Evolutionary conservation across 345 rosid species (phyloP).

Genomic region (Raphanus raphanistrum): DNA sequence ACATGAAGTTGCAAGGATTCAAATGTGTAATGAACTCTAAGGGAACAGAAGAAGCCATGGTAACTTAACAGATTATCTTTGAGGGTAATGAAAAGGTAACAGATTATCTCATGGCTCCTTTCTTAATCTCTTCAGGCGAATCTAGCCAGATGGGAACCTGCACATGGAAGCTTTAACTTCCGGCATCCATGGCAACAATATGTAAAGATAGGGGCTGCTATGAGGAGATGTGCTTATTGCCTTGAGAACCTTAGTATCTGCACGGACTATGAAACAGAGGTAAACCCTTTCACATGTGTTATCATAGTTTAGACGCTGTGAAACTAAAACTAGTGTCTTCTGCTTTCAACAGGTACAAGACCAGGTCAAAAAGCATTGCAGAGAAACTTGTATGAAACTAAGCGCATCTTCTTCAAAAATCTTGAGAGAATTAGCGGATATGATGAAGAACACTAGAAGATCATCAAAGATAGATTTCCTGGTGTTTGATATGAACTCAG

Average conservation of each 20-base stretch:
- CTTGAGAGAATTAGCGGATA: conserved; percentile 51
- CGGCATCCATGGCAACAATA: conserved; percentile 83
- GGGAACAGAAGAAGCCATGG: conserved; percentile 72
- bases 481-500: conserved; percentile 56
- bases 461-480: conserved; percentile 48
- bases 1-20: conserved; percentile 45
- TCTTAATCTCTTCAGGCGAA: conserved; percentile 44
- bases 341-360: conserved; percentile 48
- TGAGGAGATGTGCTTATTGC: conserved; percentile 65
- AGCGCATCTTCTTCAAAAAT: conserved; percentile 45
- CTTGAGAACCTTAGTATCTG: conserved; percentile 56
- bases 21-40: conserved; percentile 70
- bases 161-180: conserved; percentile 68
- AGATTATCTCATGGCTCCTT: too few relatives aligned
- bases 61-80: conserved; percentile 26
- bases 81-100: neutral
- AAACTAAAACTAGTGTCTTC: conserved; percentile 23
- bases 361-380: conserved; percentile 46
- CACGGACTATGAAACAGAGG: conserved; percentile 52
- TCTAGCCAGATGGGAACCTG: conserved; percentile 81
- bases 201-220: conserved; percentile 59
- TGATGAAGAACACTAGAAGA: conserved; percentile 47
- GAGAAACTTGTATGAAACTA: conserved; percentile 43
- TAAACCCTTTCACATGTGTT: conserved; percentile 16
- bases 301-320: conserved; percentile 9